Evolutionary conservation across 2,329 filamentous ascomycete genomes (phyloP).

Genomic region (Calonectria ilicicola): DNA sequence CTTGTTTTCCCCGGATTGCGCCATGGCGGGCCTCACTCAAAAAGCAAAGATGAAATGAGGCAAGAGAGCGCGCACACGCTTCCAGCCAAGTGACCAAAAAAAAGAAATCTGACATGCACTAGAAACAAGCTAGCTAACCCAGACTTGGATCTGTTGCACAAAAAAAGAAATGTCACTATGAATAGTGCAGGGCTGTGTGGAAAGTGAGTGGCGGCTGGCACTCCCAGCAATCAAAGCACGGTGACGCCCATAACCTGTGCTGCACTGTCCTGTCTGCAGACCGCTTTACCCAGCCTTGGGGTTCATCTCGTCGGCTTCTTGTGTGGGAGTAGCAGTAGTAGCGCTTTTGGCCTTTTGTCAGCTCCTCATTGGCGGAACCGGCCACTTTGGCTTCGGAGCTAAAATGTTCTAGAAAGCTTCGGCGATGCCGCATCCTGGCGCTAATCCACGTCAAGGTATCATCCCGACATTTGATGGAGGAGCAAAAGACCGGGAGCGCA

Average conservation of each 20-base stretch:
- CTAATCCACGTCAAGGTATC: neutral
- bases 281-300: neutral
- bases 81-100: too few relatives aligned
- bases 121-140: neutral
- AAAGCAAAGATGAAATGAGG: neutral
- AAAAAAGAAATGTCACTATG: neutral
- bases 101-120: neutral
- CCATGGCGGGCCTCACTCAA: conserved; percentile 3
- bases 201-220: neutral
- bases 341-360: neutral
- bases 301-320: neutral
- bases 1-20: conserved; percentile 25
- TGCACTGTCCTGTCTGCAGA: neutral
- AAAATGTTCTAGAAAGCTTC: conserved; percentile 11
- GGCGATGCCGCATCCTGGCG: conserved; percentile 1
- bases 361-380: neutral
- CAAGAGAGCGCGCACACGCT: too few relatives aligned
- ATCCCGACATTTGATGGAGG: neutral
- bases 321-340: neutral
- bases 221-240: conserved; percentile 22
- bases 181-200: conserved; percentile 2
- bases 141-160: neutral
- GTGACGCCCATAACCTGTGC: conserved; percentile 7
- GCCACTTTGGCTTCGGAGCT: neutral
- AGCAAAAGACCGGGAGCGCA: neutral